Evolutionary conservation across 1,139 yeast genomes (phyloP), one percentile per base, ranked within the genome.

Genomic region (Yarrowia galli): DNA sequence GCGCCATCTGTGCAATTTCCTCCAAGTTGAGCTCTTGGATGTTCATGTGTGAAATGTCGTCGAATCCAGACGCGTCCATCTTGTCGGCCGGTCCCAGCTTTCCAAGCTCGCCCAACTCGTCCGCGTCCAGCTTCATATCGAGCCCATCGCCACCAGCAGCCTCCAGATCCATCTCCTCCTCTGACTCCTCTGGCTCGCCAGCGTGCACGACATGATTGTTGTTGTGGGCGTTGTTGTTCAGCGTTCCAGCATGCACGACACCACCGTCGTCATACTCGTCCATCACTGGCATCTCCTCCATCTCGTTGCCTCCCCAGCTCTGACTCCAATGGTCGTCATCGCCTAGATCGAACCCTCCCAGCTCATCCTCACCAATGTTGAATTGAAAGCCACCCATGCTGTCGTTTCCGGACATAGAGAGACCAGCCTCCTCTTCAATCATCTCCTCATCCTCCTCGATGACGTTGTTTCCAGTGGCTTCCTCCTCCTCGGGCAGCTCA

Each of bases 401-500:
- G 10, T 54, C 61, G 15, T 45, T 40, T 2, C 49, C 61, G 32
- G 48, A 36, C 61, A 64, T 42, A 23, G 51, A 28, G 9, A 61
- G 16, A 3, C 25, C 56, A 6, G 23, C 56, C 0, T 61, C 66
- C 18, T 61, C 66, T 38, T 36, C 56, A 20, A 58, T 18, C 45
- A 48, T 25, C 36, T 48, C 66, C 23, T 38, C 42, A 13, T 53
- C 61, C 22, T 74, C 78, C 25, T 72, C 76, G 10, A 69, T 74
- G 13, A 68, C 73, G 40, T 71, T 48, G 49, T 71, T 68, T 38
- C 70, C 71, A 42, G 67, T 48, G 10, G 71, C 64, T 53, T 72
- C 75, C 38, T 79, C 84, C 69, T 83, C 87, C n/a, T 79, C 83
- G 0, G 84, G 83, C 9, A 80, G 71, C 65, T 86, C 91, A 56